These are phyloP conservation scores for Cladophialophora psammophila DNA, from an alignment of 2,329 filamentous ascomycete genomes.

Conservation along the genomic window DNA sequence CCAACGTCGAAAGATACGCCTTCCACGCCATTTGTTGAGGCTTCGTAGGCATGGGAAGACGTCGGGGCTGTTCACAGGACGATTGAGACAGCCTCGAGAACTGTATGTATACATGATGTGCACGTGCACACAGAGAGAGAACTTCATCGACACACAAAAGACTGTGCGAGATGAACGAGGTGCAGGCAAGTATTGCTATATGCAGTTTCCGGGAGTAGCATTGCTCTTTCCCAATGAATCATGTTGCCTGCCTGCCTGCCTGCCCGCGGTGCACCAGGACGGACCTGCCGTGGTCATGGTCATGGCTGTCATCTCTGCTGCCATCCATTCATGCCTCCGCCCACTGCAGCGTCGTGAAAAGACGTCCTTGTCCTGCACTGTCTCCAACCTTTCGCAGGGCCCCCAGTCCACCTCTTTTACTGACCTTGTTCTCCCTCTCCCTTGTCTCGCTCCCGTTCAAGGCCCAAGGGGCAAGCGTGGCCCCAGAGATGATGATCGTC, in stretches of 20 bases:
- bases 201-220: not conserved
- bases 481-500: not conserved
- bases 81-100: not conserved
- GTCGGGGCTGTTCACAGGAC: not conserved
- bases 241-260: not conserved
- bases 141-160: not conserved
- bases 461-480: not conserved
- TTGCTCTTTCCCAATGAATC: not conserved
- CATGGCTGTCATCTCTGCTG: not conserved
- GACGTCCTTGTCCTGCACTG: not conserved
- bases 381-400: not conserved
- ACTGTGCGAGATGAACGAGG: not conserved
- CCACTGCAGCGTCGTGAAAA: not conserved
- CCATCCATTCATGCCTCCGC: not conserved
- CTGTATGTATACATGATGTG: not conserved
- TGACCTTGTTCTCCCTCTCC: not conserved
- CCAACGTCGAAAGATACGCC: no score
- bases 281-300: not conserved
- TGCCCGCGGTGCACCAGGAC: not conserved
- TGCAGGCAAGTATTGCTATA: not conserved
- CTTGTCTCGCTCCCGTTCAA: not conserved
- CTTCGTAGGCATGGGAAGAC: not conserved
- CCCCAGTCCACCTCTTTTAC: not conserved
- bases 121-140: not conserved
- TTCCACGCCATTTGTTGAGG: no score